Evolutionary conservation across 441 rosid genomes (phyloP), one percentile per base, ranked within the genome.

Genomic region (Adansonia gregorii): DNA sequence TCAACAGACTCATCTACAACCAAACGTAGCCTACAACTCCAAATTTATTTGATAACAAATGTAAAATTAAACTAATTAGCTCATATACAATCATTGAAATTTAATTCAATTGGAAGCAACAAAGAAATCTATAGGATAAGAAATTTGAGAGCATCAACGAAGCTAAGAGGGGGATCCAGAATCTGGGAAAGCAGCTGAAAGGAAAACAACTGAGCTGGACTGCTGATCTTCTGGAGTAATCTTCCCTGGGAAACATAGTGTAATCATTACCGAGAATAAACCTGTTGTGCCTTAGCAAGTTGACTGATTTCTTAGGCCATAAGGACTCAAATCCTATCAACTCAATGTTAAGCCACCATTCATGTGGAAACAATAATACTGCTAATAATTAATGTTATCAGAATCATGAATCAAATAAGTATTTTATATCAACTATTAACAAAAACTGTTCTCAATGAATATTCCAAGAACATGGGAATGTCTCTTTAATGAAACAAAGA

Each of bases 371-470:
- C 66, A 20, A 35, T 24, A 10, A 60, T 39, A 61, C 43, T 61
- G 17, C 3, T 39, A 3, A 39, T 27, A 27, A 27, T 27, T 2
- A 27, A 27, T 12, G 31, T 61, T 19, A 61, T 27, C 17, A 27
- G 14, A 61, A 27, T 12, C 7, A 61, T 27, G 43, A 27, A 5
- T 35, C 67, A 39, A 61, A 12, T 5, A 12, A 27, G 1, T 61
- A 12, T 61, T 14, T 61, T 61, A 31, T 61, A 24, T 24, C 0
- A 27, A 12, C 1, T 27, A 27, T 31, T 27, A 61, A 61, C 43
- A 61, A 61, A 61, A 61, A 27, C 31, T 61, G 67, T 61, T 61
- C 45, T 60, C 64, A 58, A 58, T 8, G 7, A 56, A 24, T 56
- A 31, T 22, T 8, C 17, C 17, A 12, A 5, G 67, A 27, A 63